Base-by-base conservation (phyloP, 2,329 filamentous ascomycete genomes). In the Alternaria gansuensis region DNA sequence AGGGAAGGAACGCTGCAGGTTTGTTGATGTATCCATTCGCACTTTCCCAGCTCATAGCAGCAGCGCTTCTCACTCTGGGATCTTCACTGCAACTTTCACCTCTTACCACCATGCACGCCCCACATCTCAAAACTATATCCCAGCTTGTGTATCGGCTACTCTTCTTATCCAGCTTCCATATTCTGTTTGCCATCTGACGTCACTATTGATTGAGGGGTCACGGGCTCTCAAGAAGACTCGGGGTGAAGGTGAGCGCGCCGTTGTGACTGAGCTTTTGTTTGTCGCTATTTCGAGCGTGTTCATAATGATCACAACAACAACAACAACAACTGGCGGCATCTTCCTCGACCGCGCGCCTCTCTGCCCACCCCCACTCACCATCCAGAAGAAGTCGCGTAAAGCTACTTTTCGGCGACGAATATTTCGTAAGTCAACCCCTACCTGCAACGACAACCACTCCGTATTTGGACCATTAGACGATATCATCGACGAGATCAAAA, bases 401-500 rank as follows among this genome's bases (percentile, higher is more conserved):
- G 57, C 68, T 39, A 70, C 66, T n/a, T 69, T 74, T 49, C 68
- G 68, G 40, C 65, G 61, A 13, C 66, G 59, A n/a, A 58, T 69
- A 23, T 54, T 66, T 9, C 72, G 66, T 57, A 74, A 69, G 61
- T 64, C 68, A 29, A 62, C 48, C 13, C 59, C 63, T 37, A 48
- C 46, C 24, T 55, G 52, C 11, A 45, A 33, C 37, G 34, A 45
- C 52, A 26, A 60, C 26, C 41, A 63, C 36, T 57, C 54, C 45
- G 54, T 51, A 17, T 52, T 59, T 23, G 72, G 73, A 26, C 71
- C 71, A 37, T 51, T 76, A 17, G 74, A 76, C 67, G 74, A 76
- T 54, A 75, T 76, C 39, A 75, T 76, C 62, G 64, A 70, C 61
- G 68, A 71, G 54, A 76, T 76, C 51, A 69, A 67, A 37, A 67